Base-by-base conservation (phyloP, 129 eudicot genomes). In the Solidago caesia region DNA sequence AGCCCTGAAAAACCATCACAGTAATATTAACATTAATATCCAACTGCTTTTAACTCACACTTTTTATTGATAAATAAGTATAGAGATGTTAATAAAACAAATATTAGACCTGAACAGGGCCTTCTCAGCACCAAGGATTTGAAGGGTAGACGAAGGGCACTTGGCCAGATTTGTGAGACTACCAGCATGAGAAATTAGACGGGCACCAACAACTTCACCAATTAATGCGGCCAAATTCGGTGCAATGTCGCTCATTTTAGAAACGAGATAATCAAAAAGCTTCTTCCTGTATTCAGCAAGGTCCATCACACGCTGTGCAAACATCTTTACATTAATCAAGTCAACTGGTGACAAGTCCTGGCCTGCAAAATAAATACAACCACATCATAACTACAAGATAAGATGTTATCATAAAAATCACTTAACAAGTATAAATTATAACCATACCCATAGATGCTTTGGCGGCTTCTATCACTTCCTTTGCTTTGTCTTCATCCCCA, bases 401-500 rank as follows among this genome's bases (percentile, higher is more conserved):
- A 7, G 8, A 43, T 25, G n/a, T 21, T 8, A 67, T 64, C 15
- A 39, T 12, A 63, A 6, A 42, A 64, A 51, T 11, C 6, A 14
- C 39, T 6, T 46, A 4, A 51, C 60, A 67, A 47, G 52, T 25
- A 27, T 14, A 2, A 61, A 43, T 33, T 48, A 70, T 48, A 76
- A 58, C 21, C 64, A 1, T 90, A 93, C 98, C 98, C 98, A 93
- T 93, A 44, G 98, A 93, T 70, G 98, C 96, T 80, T 93, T 93
- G 39, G 97, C 91, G 58, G 98, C 97, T 79, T 90, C 98, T 7
- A 93, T 82, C 42, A 93, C 87, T 85, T 93, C 98, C 85, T 86
- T 93, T 49, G 98, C 98, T 82, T 93, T 93, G 69, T 93, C 98
- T 83, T 93, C 98, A 80, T 92, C 98, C 4, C 94, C 95, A 51